phyloP scores from a whole-genome alignment of 140 eudicot genomes.

The Ambrosia hybrid region DNA sequence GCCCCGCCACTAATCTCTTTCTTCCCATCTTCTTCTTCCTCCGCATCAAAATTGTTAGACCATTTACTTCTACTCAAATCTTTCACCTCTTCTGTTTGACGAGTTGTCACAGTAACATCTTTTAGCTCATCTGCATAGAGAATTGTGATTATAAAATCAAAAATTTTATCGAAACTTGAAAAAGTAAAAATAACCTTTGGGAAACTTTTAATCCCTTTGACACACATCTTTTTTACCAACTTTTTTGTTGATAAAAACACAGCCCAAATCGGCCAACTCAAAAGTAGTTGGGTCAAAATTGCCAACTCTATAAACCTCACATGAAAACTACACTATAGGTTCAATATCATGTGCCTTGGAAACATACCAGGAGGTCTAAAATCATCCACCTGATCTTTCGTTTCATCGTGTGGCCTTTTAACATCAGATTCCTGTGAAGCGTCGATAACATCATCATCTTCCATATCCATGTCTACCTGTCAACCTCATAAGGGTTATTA shows the following conservation, averaged over 20 bases:
- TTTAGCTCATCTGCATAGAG: slow-evolving; percentile 34
- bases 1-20: slow-evolving; percentile 36
- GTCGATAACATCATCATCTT: slow-evolving; percentile 56
- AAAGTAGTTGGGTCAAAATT: too few species aligned
- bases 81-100: slow-evolving; percentile 59
- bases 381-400: slow-evolving; percentile 31
- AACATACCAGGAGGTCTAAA: slow-evolving; percentile 54
- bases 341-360: neutral
- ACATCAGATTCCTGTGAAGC: slow-evolving; percentile 42
- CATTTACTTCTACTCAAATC: slow-evolving; percentile 90
- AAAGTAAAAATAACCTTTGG: neutral
- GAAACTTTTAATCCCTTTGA: neutral
- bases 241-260: neutral
- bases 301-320: too few species aligned
- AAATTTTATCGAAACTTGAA: neutral
- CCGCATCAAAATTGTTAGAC: slow-evolving; percentile 82
- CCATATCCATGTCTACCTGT: slow-evolving; percentile 99
- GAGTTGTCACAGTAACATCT: slow-evolving; percentile 39
- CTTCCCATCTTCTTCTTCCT: slow-evolving; percentile 37
- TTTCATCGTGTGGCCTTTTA: slow-evolving; percentile 31
- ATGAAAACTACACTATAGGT: too few species aligned
- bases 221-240: neutral
- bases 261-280: neutral
- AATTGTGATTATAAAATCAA: neutral
- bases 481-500: slow-evolving; percentile 14